Conservation (phyloP, 345 rosid species). For the Rhodamnia argentea region DNA sequence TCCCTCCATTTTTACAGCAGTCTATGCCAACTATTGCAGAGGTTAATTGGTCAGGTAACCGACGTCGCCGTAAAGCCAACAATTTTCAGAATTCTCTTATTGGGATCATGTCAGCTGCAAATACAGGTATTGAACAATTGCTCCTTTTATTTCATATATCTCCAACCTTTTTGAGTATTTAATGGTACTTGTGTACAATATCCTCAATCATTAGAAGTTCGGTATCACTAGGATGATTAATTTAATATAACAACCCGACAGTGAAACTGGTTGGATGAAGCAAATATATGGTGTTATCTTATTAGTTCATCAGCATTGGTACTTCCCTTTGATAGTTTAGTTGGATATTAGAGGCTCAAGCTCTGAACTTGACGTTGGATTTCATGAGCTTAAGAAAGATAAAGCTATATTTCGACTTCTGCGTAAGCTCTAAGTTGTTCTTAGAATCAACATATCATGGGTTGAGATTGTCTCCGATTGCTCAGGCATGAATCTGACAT, state of each 20-base stretch:
- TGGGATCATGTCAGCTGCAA: conserved; percentile 68
- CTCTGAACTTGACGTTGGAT: background rate
- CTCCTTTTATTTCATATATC: background rate
- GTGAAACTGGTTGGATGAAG: background rate
- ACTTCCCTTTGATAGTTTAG: background rate
- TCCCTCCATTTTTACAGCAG: conserved; percentile 19
- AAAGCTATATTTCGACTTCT: background rate
- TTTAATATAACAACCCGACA: background rate
- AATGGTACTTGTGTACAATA: background rate
- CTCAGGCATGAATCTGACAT: background rate
- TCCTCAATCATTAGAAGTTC: background rate
- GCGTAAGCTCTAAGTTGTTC: background rate
- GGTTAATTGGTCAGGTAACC: conserved; percentile 16
- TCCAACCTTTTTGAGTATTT: background rate
- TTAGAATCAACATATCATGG: background rate
- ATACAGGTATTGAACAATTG: conserved; percentile 20
- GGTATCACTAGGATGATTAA: background rate
- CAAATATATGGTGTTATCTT: background rate
- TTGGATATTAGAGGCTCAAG: background rate
- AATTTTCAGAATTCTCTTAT: conserved; percentile 61
- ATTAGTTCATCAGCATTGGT: background rate
- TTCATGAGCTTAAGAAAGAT: background rate
- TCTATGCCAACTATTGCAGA: conserved; percentile 12
- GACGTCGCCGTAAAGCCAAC: conserved; percentile 28
- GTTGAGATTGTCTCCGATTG: background rate